A percentile compares a stretch with the other conserved stretches of the same genome.
phyloP scores from a whole-genome alignment of 257 asterid genomes.

The Ajuga chamaepitys region DNA sequence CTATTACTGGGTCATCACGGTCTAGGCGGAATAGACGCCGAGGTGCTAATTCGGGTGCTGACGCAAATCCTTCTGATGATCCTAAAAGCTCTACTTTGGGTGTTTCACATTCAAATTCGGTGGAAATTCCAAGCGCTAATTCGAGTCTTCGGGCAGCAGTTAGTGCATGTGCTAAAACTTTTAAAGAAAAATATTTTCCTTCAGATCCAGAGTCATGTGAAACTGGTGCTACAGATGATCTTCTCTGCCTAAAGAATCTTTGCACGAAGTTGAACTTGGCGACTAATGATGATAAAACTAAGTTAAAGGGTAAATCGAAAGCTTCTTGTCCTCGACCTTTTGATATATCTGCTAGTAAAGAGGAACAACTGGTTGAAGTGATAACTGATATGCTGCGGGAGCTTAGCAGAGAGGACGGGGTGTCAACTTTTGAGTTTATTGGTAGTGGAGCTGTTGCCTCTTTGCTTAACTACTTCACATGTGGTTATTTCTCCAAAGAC shows the following conservation, averaged over 20 bases:
- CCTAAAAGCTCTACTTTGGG: slow-evolving; percentile 36
- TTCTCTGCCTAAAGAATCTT: slow-evolving; percentile 76
- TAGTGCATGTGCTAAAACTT: slow-evolving; percentile 73
- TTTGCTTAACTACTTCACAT: slow-evolving; percentile 77
- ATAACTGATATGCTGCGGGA: slow-evolving; percentile 75
- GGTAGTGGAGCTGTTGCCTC: slow-evolving; percentile 93
- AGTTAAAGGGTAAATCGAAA: slow-evolving; percentile 83
- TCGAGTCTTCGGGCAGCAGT: slow-evolving; percentile 65
- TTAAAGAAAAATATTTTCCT: slow-evolving; percentile 82
- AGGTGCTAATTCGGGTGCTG: slow-evolving; percentile 48
- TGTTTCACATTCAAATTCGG: slow-evolving; percentile 46
- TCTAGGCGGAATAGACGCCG: slow-evolving; percentile 82
- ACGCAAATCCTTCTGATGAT: slow-evolving; percentile 50
- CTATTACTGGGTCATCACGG: slow-evolving; percentile 70
- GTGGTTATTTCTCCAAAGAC: slow-evolving; percentile 82
- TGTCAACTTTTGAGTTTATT: slow-evolving; percentile 92
- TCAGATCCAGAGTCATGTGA: slow-evolving; percentile 64
- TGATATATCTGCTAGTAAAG: slow-evolving; percentile 55
- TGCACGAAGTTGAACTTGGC: slow-evolving; percentile 62
- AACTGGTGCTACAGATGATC: slow-evolving; percentile 74
- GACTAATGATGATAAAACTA: slow-evolving; percentile 53
- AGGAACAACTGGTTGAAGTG: slow-evolving; percentile 61
- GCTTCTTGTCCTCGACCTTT: slow-evolving; percentile 38
- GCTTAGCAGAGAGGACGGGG: slow-evolving; percentile 91
- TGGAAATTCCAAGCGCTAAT: slow-evolving; percentile 47